These are phyloP conservation scores for Trichothecium sympodiale DNA, from an alignment of 2,329 filamentous ascomycete species.

Conservation along the genomic window DNA sequence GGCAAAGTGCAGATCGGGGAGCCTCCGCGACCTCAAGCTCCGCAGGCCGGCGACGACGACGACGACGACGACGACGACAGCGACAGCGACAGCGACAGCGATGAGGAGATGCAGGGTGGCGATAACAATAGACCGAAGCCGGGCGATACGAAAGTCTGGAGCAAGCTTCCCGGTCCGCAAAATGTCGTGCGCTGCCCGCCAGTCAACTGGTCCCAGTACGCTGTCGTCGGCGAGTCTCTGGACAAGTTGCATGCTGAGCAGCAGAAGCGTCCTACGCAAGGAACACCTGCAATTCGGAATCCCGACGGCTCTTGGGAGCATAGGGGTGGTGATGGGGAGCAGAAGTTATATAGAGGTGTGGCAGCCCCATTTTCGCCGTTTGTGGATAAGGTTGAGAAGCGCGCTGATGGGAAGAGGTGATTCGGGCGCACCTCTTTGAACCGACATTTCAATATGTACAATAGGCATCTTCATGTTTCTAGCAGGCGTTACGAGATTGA, in stretches of 20 bases:
- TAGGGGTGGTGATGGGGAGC: constrained; percentile 29
- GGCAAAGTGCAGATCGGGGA: constrained; percentile 39
- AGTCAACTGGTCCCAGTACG: constrained; percentile 92
- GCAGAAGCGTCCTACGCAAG: constrained; percentile 48
- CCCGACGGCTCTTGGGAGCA: constrained; percentile 40
- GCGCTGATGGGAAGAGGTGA: neutral
- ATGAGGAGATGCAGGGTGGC: constrained; percentile 6
- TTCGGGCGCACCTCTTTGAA: too few relatives aligned
- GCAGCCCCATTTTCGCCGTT: constrained; percentile 45
- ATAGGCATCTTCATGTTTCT: too few relatives aligned
- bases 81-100: constrained; percentile 2
- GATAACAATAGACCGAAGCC: constrained; percentile 6
- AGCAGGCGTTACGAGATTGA: too few relatives aligned
- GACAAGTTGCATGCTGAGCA: constrained; percentile 82
- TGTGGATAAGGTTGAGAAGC: constrained; percentile 27
- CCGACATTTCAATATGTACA: too few relatives aligned
- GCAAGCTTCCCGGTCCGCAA: constrained; percentile 43
- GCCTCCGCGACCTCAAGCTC: constrained; percentile 4
- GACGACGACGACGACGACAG: constrained; percentile 18
- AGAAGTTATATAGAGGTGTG: constrained; percentile 37
- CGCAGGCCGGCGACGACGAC: constrained; percentile 15
- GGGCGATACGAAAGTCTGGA: neutral
- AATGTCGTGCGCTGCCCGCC: constrained; percentile 76
- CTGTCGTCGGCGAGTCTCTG: constrained; percentile 66
- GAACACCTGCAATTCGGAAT: constrained; percentile 33